Base-by-base conservation (phyloP, 768 basidiomycete species). In the Suillus subluteus region DNA sequence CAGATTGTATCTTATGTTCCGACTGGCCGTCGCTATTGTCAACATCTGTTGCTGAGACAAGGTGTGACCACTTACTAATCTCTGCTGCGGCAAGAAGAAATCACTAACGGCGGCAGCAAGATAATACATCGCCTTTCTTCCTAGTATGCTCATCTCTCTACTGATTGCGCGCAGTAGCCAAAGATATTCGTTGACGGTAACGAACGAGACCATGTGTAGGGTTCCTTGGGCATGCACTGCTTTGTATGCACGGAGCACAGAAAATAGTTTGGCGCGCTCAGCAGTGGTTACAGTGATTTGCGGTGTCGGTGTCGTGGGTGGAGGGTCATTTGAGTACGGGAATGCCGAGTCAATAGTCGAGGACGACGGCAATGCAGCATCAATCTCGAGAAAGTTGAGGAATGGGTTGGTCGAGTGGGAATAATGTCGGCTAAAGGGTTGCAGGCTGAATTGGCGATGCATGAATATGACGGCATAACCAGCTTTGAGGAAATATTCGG, bases 381-480 rank as follows among this genome's bases (percentile, higher is more conserved):
- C 80, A 66, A 97, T 89, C 55, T 95, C 89, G 32, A 99, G 86
- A 67, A 99, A 91, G 77, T 98, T 96, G 66, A 99, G 89, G 80
- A 99, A 99, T 0, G 97, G 97, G 75, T 98, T 97, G 4, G 96
- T 96, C 0, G 95, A 96, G 78, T 99, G 97, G 11, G 96, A 98
- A 79, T 99, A 99, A 76, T 99, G 97, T 59, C 98, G 82, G 75
- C 94, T 96, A 84, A 97, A 99, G 0, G 98, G 98, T 73, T 98
- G 95, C 52, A 99, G 86, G 70, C 96, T 98, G 82, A 98, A 97
- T 79, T 98, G 95, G 26, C 97, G 85, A 78, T 99, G 97, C 87
- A 99, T 92, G 82, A 99, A 99, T 71, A 99, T 95, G 77, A 99
- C 98, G 32, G 96, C 96, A 81, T 99, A 99, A 65, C 91, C 92